Conservation (phyloP, 2,329 filamentous ascomycete species). For the Sporothrix inflata region DNA sequence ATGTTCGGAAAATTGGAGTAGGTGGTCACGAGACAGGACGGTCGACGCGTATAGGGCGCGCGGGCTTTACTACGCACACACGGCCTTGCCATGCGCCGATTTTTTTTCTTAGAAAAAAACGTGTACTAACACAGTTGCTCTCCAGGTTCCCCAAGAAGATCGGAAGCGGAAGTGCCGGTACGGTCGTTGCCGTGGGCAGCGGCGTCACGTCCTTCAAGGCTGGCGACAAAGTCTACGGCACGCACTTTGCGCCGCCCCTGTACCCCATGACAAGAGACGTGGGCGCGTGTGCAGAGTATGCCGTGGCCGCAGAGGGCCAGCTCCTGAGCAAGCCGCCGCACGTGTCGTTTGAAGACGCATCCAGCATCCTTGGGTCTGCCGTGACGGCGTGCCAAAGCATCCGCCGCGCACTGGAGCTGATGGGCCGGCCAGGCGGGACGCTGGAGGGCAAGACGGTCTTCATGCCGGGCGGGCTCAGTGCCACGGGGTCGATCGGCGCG, state of each 20-base stretch:
- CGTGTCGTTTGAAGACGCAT: conserved; percentile 38
- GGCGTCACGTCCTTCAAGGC: conserved; percentile 39
- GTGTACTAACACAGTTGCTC: neutral
- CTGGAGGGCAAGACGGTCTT: conserved; percentile 57
- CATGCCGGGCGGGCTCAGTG: conserved; percentile 54
- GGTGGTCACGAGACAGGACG: neutral
- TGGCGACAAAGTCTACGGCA: conserved; percentile 48
- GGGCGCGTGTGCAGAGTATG: conserved; percentile 49
- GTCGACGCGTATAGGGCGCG: too few relatives aligned
- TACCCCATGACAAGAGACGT: conserved; percentile 33
- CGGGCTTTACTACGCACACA: too few relatives aligned
- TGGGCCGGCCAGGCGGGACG: conserved; percentile 40
- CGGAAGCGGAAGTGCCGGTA: conserved; percentile 38
- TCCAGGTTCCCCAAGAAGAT: conserved; percentile 27
- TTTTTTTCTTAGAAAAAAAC: too few relatives aligned
- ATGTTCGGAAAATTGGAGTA: conserved; percentile 8
- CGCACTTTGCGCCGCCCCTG: conserved; percentile 45
- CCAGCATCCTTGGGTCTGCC: conserved; percentile 42
- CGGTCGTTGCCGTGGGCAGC: conserved; percentile 40
- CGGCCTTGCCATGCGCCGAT: too few relatives aligned
- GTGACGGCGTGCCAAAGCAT: conserved; percentile 52
- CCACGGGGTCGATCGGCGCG: conserved; percentile 50
- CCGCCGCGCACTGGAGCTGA: conserved; percentile 44
- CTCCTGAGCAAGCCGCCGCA: conserved; percentile 41
- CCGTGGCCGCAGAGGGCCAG: conserved; percentile 42